Percentiles rank a stretch among this genome's conserved stretches.
These are phyloP conservation scores for Acacia melanoxylon DNA, from an alignment of 306 rosid genomes.

Conservation along the genomic window DNA sequence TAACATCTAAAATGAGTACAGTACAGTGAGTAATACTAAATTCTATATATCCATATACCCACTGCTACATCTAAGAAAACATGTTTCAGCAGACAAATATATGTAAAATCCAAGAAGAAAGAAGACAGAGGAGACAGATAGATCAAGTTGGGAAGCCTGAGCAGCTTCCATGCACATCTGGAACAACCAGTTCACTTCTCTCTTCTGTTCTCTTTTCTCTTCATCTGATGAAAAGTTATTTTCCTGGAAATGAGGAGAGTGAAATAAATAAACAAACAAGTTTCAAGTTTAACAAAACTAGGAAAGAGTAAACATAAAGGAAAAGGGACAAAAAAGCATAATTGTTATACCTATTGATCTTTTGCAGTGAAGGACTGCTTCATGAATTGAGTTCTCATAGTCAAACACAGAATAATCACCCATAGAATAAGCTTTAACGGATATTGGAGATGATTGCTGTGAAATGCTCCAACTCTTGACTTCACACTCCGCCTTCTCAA, in stretches of 20 bases:
- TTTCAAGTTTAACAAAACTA: slow-evolving; percentile 9
- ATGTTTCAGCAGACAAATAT: not conserved
- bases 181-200: slow-evolving; percentile 5
- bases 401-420: slow-evolving; percentile 26
- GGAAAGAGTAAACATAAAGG: not conserved
- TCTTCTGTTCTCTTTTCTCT: slow-evolving; percentile 18
- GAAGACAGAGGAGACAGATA: slow-evolving; percentile 9
- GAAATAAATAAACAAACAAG: not conserved
- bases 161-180: slow-evolving; percentile 16
- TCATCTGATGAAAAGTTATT: slow-evolving; percentile 22
- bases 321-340: not conserved
- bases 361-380: slow-evolving; percentile 71
- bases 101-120: not conserved
- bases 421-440: slow-evolving; percentile 13
- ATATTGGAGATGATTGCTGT: slow-evolving; percentile 43
- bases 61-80: not conserved
- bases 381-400: slow-evolving; percentile 53
- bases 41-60: not conserved
- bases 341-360: slow-evolving; percentile 49
- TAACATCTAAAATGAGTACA: not conserved
- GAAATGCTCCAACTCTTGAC: slow-evolving; percentile 38
- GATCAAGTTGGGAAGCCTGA: slow-evolving; percentile 23
- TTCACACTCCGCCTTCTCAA: slow-evolving; percentile 36
- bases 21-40: not conserved
- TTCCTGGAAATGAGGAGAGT: slow-evolving; percentile 37